These are phyloP conservation scores for Huntiella omanensis DNA, from an alignment of 2,329 filamentous ascomycete genomes.

Conservation along the genomic window DNA sequence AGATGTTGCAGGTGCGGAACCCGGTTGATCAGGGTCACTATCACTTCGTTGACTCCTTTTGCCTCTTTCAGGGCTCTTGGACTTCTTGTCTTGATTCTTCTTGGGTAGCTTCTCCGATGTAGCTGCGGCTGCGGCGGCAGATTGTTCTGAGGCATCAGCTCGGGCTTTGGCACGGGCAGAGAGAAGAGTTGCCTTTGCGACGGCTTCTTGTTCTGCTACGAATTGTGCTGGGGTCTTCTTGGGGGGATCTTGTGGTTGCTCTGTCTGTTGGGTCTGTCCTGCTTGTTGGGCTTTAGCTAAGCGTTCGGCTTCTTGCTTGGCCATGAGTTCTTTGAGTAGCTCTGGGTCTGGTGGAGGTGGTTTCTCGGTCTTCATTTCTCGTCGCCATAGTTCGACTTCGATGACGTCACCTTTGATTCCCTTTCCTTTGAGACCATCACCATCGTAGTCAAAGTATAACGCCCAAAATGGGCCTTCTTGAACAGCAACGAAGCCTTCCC, in stretches of 20 bases:
- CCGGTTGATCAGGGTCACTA: neutral
- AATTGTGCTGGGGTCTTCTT: neutral
- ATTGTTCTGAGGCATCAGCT: neutral
- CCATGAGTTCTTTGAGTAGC: constrained; percentile 6
- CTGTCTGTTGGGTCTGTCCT: neutral
- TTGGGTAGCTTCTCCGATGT: neutral
- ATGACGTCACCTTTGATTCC: constrained; percentile 30
- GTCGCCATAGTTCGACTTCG: constrained; percentile 34
- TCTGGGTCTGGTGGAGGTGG: constrained; percentile 8
- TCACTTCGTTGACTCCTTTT: neutral
- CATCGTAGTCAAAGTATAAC: constrained; percentile 29
- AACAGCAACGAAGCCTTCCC: constrained; percentile 32
- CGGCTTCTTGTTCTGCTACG: neutral
- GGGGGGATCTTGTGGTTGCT: neutral
- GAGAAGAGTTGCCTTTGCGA: neutral
- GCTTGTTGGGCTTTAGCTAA: neutral
- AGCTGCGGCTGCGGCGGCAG: neutral
- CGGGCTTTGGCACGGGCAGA: neutral
- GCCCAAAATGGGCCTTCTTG: constrained; percentile 26
- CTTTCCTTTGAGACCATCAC: constrained; percentile 25
- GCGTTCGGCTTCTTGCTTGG: constrained; percentile 2
- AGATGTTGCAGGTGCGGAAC: neutral
- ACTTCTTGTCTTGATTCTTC: neutral
- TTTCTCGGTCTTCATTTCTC: constrained; percentile 19
- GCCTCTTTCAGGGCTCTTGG: neutral